Evolutionary conservation across 2,329 filamentous ascomycete species (phyloP), one percentile per base, ranked within the genome.

Genomic region (Apiospora marii): DNA sequence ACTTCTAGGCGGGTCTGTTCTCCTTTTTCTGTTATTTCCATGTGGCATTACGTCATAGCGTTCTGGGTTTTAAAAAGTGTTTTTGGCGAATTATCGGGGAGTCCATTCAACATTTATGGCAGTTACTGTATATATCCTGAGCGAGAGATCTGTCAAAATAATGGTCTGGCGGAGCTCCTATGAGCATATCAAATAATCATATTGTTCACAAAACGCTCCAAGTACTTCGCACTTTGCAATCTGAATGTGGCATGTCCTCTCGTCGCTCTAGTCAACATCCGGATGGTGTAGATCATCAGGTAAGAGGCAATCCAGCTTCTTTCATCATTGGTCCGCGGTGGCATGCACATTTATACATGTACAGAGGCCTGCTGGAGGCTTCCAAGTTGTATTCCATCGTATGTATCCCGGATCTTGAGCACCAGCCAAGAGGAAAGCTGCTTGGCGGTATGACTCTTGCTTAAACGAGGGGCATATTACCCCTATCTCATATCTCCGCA

Each of bases 21-120:
- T 64, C 58, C 5, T 41, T 64, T 37, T 41, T 19, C 30, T n/a
- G 46, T 49, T 64, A 12, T 64, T 64, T 64, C n/a, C 19, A 64
- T 64, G 58, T 64, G 58, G 58, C 58, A 41, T 64, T 19, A 64
- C 34, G 58, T 64, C 58, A 64, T 64, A 64, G 58, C 58, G 58
- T 22, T 14, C 30, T 64, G 58, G 58, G 34, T 41, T 41, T 61
- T 7, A 64, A 64, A 64, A 64, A 64, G 58, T 64, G 58, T 41
- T 41, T 61, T 64, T 64, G 58, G 58, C 58, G 58, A 64, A 64
- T 64, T 64, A 64, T 64, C 58, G 58, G 58, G 58, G 58, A 41
- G 58, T 64, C 58, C 34, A 64, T 64, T 24, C 34, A 64, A 41
- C 34, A 64, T 64, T 24, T 22, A 64, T 64, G 58, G 58, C 34